Evolutionary conservation across 192 early-diverging fungal species (phyloP), one percentile per base, ranked within the genome.

Genomic region (Rhizophagus prolifer): DNA sequence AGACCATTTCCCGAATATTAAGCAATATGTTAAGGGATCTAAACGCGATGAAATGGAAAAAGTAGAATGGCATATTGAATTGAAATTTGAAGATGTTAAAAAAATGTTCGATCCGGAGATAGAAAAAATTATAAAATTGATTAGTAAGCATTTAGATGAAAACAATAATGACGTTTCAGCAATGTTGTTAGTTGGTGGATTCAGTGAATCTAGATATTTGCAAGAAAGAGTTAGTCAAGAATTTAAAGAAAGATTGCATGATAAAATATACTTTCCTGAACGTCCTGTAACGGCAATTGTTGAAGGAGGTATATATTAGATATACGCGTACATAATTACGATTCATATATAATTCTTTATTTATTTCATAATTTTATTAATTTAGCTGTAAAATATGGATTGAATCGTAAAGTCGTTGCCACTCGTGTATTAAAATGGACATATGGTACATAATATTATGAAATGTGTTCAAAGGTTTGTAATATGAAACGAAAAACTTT

Each of bases 171-270:
- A 44, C 2, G 84, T 86, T 44, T 82, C 85, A 21, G 86, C 88
- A 50, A 84, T 89, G 54, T 85, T 89, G 64, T 71, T 89, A 28
- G 88, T 89, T 16, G 87, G 87, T 78, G 87, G 87, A 1, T 88
- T 88, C 76, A 84, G 87, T 12, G 82, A 83, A 1, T 86, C 85
- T 14, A 83, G 82, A 12, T 88, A 88, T 71, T 65, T 88, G 21
- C 82, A 82, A 59, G 83, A 83, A 47, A 80, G 83, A 21, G 79
- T 86, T 10, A 81, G 83, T 34, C 68, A 87, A 61, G 81, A 85
- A 61, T 87, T 87, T 78, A 74, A 77, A 6, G 61, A 75, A 30
- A 78, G 81, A 7, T 80, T 84, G 3, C 81, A 78, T 4, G 1
- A 54, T 19, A 28, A 84, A 19, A 78, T 88, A 21, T 84, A 82